Evolutionary conservation across 2,329 filamentous ascomycete genomes (phyloP).

Genomic region (Sphaerulina musiva): DNA sequence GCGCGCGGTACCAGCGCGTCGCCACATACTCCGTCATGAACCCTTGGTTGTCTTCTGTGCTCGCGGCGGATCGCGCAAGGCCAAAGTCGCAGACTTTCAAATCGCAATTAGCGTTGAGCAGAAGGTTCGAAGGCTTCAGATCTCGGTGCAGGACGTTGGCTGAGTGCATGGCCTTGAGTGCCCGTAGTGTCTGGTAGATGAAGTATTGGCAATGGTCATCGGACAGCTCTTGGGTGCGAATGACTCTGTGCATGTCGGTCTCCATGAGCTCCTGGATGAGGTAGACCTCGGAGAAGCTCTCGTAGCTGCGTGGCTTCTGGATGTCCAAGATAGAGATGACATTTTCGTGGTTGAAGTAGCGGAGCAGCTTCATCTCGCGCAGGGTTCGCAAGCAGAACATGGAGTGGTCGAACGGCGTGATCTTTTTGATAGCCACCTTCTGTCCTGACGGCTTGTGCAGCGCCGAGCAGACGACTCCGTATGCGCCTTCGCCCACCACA

Average conservation of each 20-base stretch:
- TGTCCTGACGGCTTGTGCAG: slow-evolving; percentile 97
- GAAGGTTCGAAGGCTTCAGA: slow-evolving; percentile 92
- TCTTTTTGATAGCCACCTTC: slow-evolving; percentile 99
- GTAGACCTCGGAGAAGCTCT: slow-evolving; percentile 95
- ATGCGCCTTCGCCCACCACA: slow-evolving; percentile 96
- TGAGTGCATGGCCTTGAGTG: slow-evolving; percentile 98
- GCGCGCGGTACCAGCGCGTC: slow-evolving; percentile 96
- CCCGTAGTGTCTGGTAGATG: slow-evolving; percentile 97
- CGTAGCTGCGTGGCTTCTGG: slow-evolving; percentile 93
- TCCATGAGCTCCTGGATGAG: slow-evolving; percentile 99
- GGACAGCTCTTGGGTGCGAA: slow-evolving; percentile 94
- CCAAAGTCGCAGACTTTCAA: slow-evolving; percentile 99
- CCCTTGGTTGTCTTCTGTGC: slow-evolving; percentile 97
- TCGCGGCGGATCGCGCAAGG: slow-evolving; percentile 83
- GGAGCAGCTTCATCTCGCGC: slow-evolving; percentile 96
- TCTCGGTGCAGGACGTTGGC: slow-evolving; percentile 97
- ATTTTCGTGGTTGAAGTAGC: slow-evolving; percentile 99
- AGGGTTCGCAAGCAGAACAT: slow-evolving; percentile 64
- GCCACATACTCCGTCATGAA: slow-evolving; percentile 99
- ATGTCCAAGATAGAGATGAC: slow-evolving; percentile 99
- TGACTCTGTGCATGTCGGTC: slow-evolving; percentile 98
- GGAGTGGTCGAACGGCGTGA: slow-evolving; percentile 89
- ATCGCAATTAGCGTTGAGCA: slow-evolving; percentile 97
- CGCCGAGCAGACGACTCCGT: slow-evolving; percentile 96
- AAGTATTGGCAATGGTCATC: slow-evolving; percentile 99